Base-by-base conservation (phyloP, 495 filamentous ascomycete species). In the Penicillium maclennaniae region DNA sequence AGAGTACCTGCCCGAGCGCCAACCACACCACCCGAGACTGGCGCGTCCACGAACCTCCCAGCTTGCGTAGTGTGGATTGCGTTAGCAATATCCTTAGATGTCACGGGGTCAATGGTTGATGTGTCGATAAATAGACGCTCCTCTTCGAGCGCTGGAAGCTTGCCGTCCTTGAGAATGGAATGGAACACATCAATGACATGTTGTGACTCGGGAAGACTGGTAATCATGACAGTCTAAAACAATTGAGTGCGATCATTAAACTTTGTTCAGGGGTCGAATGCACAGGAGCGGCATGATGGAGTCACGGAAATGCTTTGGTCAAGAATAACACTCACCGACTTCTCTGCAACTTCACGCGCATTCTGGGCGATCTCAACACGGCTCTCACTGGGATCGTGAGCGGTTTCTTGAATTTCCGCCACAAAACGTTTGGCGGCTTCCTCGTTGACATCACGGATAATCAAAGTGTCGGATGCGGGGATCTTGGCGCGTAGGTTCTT, bases 21-120 rank as follows among this genome's bases (percentile, higher is more conserved):
- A n/a, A 92, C 87, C 0, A 91, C 87, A 14, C 88, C 88, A n/a
- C 88, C 88, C 0, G 88, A 92, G 73, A 92, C 87, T 6, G 88
- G 88, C 21, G 88, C 88, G 58, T 92, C 88, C 31, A 91, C 82
- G 47, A 92, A 92, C 15, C 73, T 70, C 23, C 81, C 79, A 46
- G 77, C 67, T 3, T 77, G 62, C 0, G 82, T 78, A 19, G 76
- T 67, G 28, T 83, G 71, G 19, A 91, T 80, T 14, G 75, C 74
- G 31, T 80, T 75, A 7, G 86, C 85, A 26, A 91, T 79, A 51
- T 83, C 76, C 49, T 79, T 80, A 3, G 88, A 91, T 1, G 90
- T 85, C 17, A 82, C 76, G 0, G 90, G 88, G 65, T 95, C 90
- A 51, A 95, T 95, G 9, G 90, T 95, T 4, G 90, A 95, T 49